A percentile compares a stretch with the other conserved stretches of the same genome.
phyloP scores from a whole-genome alignment of 441 rosid species.

The Gossypium schwendimanii region DNA sequence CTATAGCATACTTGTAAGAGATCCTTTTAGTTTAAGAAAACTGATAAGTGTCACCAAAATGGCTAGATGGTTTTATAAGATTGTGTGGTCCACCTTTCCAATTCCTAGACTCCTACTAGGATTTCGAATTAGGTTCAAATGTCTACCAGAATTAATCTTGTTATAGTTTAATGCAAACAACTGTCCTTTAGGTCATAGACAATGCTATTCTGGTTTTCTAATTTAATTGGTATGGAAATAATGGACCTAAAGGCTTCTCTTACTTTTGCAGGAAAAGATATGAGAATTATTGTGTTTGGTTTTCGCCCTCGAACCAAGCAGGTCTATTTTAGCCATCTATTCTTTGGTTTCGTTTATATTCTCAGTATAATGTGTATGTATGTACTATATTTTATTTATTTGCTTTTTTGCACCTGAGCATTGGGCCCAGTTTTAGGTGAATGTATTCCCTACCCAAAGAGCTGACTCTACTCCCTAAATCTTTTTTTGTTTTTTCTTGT shows the following conservation, averaged over 20 bases:
- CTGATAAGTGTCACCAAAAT: neutral
- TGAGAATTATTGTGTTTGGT: constrained; percentile 91
- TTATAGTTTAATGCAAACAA: neutral
- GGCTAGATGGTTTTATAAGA: neutral
- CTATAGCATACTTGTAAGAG: neutral
- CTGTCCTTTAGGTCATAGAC: neutral
- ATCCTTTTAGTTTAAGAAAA: neutral
- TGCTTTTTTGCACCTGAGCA: neutral
- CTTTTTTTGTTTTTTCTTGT: neutral
- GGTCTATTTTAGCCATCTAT: constrained; percentile 34
- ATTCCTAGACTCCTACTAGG: neutral
- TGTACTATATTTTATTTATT: neutral
- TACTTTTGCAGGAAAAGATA: constrained; percentile 79
- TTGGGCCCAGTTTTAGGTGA: neutral
- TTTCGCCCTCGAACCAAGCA: constrained; percentile 84
- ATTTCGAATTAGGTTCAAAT: neutral
- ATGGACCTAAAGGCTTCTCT: constrained; percentile 8
- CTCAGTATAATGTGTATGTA: neutral
- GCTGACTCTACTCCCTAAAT: neutral
- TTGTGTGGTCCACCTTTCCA: neutral
- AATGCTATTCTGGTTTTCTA: constrained; percentile 5
- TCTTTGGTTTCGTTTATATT: neutral
- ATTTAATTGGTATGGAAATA: constrained; percentile 9
- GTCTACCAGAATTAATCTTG: neutral
- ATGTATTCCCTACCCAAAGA: neutral